Percentiles rank a stretch among this genome's conserved stretches.
Evolutionary conservation across 192 early-diverging fungal species (phyloP).

Genomic region (Rhizoclosmatium globosum): DNA sequence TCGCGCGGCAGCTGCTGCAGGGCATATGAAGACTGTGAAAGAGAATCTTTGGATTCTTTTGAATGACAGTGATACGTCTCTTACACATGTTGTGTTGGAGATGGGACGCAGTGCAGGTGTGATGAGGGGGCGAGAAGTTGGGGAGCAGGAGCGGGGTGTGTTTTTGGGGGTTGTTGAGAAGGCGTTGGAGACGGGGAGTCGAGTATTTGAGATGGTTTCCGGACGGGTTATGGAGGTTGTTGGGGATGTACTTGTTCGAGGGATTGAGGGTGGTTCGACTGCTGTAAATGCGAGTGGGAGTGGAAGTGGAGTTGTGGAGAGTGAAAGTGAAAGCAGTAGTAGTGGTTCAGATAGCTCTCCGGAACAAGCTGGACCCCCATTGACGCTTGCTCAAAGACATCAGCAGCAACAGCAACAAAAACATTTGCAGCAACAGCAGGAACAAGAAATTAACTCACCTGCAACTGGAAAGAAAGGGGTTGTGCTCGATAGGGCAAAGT

Average conservation of each 20-base stretch:
- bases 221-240: slow-evolving; percentile 40
- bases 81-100: slow-evolving; percentile 58
- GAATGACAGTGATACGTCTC: slow-evolving; percentile 60
- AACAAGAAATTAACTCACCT: neutral
- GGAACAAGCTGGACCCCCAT: neutral
- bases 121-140: slow-evolving; percentile 41
- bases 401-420: neutral
- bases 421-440: neutral
- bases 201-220: slow-evolving; percentile 53
- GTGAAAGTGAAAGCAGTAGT: neutral
- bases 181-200: slow-evolving; percentile 49
- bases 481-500: slow-evolving; percentile 30
- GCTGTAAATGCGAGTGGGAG: too few relatives aligned
- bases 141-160: slow-evolving; percentile 25
- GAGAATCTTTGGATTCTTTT: slow-evolving; percentile 58
- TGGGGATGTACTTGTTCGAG: neutral
- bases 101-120: slow-evolving; percentile 46
- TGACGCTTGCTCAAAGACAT: neutral
- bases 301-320: neutral
- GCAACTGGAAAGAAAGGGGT: neutral
- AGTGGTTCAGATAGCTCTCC: neutral
- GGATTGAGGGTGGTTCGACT: neutral
- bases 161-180: slow-evolving; percentile 50
- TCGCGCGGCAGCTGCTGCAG: slow-evolving; percentile 1
- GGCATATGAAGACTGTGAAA: slow-evolving; percentile 19